A percentile compares a stretch with the other conserved stretches of the same genome.
These are phyloP conservation scores for Xylariales sp. DNA, from an alignment of 2,329 filamentous ascomycete species.

Conservation along the genomic window DNA sequence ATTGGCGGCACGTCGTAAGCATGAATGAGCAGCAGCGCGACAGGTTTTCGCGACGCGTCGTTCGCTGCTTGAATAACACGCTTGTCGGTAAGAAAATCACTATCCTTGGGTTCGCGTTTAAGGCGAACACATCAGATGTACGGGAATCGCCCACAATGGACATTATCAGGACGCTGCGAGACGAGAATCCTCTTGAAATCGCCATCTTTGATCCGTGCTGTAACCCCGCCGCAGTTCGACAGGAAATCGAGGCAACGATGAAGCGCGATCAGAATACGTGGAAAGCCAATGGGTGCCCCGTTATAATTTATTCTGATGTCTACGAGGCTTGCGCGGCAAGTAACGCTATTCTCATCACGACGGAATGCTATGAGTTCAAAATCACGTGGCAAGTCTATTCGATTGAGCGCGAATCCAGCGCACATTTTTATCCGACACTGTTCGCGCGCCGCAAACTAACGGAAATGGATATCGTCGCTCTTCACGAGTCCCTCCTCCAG, in stretches of 20 bases:
- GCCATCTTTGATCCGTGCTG: conserved; percentile 76
- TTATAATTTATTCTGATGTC: conserved; percentile 61
- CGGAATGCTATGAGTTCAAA: conserved; percentile 67
- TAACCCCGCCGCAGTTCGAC: conserved; percentile 61
- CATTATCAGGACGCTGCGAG: conserved; percentile 72
- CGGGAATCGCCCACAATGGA: conserved; percentile 77
- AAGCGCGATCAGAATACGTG: conserved; percentile 46
- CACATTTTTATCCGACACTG: conserved; percentile 58
- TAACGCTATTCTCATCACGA: conserved; percentile 65
- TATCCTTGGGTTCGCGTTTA: conserved; percentile 81
- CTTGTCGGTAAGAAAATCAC: conserved; percentile 77
- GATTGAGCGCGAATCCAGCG: not conserved
- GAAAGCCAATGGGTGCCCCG: conserved; percentile 55
- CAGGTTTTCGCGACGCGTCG: conserved; percentile 74
- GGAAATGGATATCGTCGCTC: conserved; percentile 60
- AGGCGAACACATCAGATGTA: conserved; percentile 82
- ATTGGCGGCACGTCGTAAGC: conserved; percentile 78
- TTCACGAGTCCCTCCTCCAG: conserved; percentile 61
- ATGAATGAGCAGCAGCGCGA: conserved; percentile 82
- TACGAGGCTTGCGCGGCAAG: conserved; percentile 62
- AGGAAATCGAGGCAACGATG: conserved; percentile 62
- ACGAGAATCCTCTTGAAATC: conserved; percentile 72
- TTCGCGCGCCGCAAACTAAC: conserved; percentile 53
- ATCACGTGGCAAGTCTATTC: conserved; percentile 48
- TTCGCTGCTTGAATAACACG: conserved; percentile 75